phyloP scores from a whole-genome alignment of 805 yeast genomes.

The Zygoascus bituminiphila region DNA sequence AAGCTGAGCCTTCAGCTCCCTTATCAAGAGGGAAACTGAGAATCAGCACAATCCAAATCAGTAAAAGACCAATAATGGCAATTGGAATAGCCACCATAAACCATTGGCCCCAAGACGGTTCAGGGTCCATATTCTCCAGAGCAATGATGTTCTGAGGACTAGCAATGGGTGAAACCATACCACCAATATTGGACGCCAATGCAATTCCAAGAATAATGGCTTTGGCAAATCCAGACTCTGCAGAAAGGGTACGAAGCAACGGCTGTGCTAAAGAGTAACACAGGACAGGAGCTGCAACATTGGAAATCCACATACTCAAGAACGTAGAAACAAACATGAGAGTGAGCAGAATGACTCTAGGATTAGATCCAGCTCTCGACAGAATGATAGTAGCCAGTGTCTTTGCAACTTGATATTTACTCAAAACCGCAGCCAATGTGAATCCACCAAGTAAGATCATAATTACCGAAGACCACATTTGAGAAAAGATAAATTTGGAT shows the following conservation, averaged over 20 bases:
- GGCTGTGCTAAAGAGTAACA: conserved; percentile 91
- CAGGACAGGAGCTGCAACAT: conserved; percentile 94
- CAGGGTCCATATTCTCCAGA: conserved; percentile 76
- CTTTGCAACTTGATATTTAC: conserved; percentile 85
- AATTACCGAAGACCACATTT: conserved; percentile 95
- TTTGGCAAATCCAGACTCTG: conserved; percentile 67
- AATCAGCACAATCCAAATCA: conserved; percentile 66
- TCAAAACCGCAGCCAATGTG: conserved; percentile 87
- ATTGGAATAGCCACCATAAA: conserved; percentile 83
- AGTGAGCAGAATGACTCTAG: conserved; percentile 63
- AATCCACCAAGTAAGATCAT: conserved; percentile 89
- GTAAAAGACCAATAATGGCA: conserved; percentile 48
- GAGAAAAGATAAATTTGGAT: conserved; percentile 64
- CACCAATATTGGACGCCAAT: conserved; percentile 85
- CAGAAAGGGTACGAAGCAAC: conserved; percentile 71
- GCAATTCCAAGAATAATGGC: conserved; percentile 89
- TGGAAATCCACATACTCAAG: conserved; percentile 91
- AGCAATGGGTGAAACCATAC: conserved; percentile 96
- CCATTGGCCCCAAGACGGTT: conserved; percentile 89
- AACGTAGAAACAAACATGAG: conserved; percentile 82
- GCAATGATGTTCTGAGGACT: conserved; percentile 96
- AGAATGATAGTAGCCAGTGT: conserved; percentile 74
- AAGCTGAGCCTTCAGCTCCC: conserved; percentile 32
- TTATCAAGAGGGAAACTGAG: conserved; percentile 45
- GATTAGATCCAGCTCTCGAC: conserved; percentile 78